Conservation (phyloP, 2,329 filamentous ascomycete species). For the Pestalotiopsis sp. region DNA sequence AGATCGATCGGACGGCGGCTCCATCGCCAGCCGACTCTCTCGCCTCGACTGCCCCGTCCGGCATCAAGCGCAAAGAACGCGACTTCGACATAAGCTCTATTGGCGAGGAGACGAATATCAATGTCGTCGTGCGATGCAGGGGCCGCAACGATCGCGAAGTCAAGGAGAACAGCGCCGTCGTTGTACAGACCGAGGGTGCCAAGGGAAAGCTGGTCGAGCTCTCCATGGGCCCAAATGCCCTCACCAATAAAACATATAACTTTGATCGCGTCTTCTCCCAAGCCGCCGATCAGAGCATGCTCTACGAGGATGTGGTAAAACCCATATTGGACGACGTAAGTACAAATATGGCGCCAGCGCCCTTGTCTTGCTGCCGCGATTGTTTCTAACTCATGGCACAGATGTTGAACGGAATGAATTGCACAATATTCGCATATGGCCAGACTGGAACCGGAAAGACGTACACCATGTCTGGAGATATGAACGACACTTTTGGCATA, state of each 20-base stretch:
- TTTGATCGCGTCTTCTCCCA: slow-evolving; percentile 98
- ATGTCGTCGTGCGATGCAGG: slow-evolving; percentile 92
- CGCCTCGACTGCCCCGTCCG: slow-evolving; percentile 59
- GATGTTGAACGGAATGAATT: slow-evolving; percentile 96
- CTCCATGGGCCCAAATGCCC: slow-evolving; percentile 87
- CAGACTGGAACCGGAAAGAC: slow-evolving; percentile 98
- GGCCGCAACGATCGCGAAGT: slow-evolving; percentile 93
- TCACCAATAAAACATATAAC: slow-evolving; percentile 94
- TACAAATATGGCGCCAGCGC: background rate
- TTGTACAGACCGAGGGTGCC: slow-evolving; percentile 84
- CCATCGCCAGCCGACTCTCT: slow-evolving; percentile 74
- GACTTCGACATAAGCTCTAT: slow-evolving; percentile 74
- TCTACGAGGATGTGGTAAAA: slow-evolving; percentile 93
- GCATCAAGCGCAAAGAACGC: slow-evolving; percentile 83
- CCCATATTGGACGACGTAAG: slow-evolving; percentile 90
- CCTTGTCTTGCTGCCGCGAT: background rate
- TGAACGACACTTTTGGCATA: slow-evolving; percentile 83
- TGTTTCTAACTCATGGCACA: slow-evolving; percentile 35
- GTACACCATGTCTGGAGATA: slow-evolving; percentile 99
- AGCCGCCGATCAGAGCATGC: slow-evolving; percentile 88
- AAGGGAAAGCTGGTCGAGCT: slow-evolving; percentile 84
- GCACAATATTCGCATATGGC: slow-evolving; percentile 97
- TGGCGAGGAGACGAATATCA: slow-evolving; percentile 91
- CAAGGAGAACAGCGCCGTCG: slow-evolving; percentile 90
- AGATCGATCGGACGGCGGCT: slow-evolving; percentile 45